Evolutionary conservation across 257 asterid species (phyloP), one percentile per base, ranked within the genome.

Genomic region (Solanum verrucosum): DNA sequence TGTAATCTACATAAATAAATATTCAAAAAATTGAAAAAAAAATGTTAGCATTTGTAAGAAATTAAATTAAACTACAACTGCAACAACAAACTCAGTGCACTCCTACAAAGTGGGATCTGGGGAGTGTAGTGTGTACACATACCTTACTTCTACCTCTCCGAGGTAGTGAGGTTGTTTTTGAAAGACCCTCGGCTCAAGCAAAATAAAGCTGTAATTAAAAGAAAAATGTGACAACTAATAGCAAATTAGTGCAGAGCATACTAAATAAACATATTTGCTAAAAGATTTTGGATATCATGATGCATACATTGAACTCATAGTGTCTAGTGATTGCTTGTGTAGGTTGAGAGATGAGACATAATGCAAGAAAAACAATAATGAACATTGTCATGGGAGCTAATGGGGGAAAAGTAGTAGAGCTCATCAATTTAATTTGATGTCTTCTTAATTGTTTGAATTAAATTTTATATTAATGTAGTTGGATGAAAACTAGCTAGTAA

Each of bases 261-360:
- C 0, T 5, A 29, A 35, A 59, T 12, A 27, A 18, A 18, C 8
- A 44, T 16, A 87, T 68, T 15, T 15, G 5, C n/a, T 35, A n/a
- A 35, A 49, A 25, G 3, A n/a, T 20, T 81, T 21, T 87, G 5
- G 65, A 52, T 56, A 46, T 27, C 6, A 40, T 34, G 40, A 7
- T 20, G 42, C 83, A 6, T 90, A 93, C 94, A 29, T 93, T 87
- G 88, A 93, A 92, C 82, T 91, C 89, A 77, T 93, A 93, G 71
- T 87, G 92, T 85, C 94, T 88, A 34, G 93, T 93, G 65, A 15
- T 21, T 74, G 92, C 93, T 65, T 88, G 86, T 40, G 91, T 90
- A 27, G 34, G 88, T 27, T 87, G 91, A 44, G 92, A 88, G 77
- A 90, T 68, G 1, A 81, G 60, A 35, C 33, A 34, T 23, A 44